A percentile compares a stretch with the other conserved stretches of the same genome.
Conservation (phyloP, 2,329 filamentous ascomycete genomes). For the Cadophora gregata region DNA sequence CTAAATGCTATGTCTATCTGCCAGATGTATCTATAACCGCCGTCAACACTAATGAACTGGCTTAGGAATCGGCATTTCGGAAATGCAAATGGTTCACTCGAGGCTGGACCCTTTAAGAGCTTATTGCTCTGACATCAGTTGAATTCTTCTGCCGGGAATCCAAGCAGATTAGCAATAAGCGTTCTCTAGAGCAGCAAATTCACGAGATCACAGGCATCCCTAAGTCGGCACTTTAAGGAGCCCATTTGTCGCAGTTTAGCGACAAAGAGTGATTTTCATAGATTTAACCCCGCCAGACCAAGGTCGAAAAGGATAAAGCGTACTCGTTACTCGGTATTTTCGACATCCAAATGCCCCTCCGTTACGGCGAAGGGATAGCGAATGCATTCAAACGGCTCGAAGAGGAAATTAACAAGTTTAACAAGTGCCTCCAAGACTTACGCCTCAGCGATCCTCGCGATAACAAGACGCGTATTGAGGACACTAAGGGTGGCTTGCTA, state of each 20-base stretch:
- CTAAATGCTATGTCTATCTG: conserved; percentile 18
- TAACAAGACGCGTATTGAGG: conserved; percentile 27
- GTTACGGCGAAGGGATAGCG: conserved; percentile 20
- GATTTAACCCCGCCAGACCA: conserved; percentile 13
- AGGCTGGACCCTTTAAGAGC: conserved; percentile 26
- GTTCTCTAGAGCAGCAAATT: conserved; percentile 24
- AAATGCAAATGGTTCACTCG: conserved; percentile 20
- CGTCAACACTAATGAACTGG: not conserved
- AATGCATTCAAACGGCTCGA: conserved; percentile 9
- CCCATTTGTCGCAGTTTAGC: not conserved
- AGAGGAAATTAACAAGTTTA: conserved; percentile 10
- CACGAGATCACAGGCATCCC: conserved; percentile 21
- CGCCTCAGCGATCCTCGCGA: conserved; percentile 17
- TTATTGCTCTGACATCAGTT: conserved; percentile 29
- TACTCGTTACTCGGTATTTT: conserved; percentile 21
- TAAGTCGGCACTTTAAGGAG: conserved; percentile 10
- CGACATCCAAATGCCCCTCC: conserved; percentile 9
- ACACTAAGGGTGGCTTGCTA: conserved; percentile 32
- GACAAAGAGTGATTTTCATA: conserved; percentile 15
- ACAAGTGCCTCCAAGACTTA: conserved; percentile 20
- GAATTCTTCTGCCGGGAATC: conserved; percentile 29
- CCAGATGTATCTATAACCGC: not conserved
- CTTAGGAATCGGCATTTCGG: conserved; percentile 10
- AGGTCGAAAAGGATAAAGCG: conserved; percentile 14
- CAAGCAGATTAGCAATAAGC: conserved; percentile 25